A percentile compares a stretch with the other conserved stretches of the same genome.
Evolutionary conservation across 768 basidiomycete species (phyloP).

Genomic region (Psilocybe subaeruginosa): DNA sequence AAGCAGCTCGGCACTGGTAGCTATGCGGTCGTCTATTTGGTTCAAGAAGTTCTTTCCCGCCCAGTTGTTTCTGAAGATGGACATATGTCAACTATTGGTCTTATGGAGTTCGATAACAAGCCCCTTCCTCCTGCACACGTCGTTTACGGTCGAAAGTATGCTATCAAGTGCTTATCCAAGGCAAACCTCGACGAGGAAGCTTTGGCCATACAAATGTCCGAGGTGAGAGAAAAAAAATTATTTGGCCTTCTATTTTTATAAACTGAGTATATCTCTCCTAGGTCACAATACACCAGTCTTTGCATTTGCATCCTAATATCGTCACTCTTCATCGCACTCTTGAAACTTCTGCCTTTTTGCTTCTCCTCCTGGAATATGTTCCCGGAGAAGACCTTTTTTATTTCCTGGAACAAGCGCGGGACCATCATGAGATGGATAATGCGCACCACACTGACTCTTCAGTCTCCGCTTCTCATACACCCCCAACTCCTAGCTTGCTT

Average conservation of each 20-base stretch:
- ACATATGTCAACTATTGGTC: conserved; percentile 58
- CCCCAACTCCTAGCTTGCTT: conserved; percentile 92
- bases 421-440: conserved; percentile 68
- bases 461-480: conserved; percentile 63
- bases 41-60: conserved; percentile 67
- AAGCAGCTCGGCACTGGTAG: conserved; percentile 85
- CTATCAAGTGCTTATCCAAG: conserved; percentile 97
- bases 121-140: conserved; percentile 35
- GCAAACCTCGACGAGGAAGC: conserved; percentile 90
- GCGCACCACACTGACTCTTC: conserved; percentile 41
- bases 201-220: conserved; percentile 86
- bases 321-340: conserved; percentile 93
- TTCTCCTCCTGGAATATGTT: conserved; percentile 93
- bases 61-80: conserved; percentile 53
- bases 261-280: conserved; percentile 29
- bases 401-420: conserved; percentile 95
- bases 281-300: conserved; percentile 94
- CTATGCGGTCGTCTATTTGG: conserved; percentile 94
- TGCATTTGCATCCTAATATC: conserved; percentile 89
- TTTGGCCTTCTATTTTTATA: conserved; percentile 14
- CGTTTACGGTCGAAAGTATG: conserved; percentile 79
- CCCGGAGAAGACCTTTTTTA: conserved; percentile 98
- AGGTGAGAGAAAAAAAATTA: conserved; percentile 51
- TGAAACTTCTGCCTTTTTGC: conserved; percentile 88
- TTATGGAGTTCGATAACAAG: conserved; percentile 54